Evolutionary conservation across 371 early-diverging fungal species (phyloP).

Genomic region (Rhizopus arrhizus): DNA sequence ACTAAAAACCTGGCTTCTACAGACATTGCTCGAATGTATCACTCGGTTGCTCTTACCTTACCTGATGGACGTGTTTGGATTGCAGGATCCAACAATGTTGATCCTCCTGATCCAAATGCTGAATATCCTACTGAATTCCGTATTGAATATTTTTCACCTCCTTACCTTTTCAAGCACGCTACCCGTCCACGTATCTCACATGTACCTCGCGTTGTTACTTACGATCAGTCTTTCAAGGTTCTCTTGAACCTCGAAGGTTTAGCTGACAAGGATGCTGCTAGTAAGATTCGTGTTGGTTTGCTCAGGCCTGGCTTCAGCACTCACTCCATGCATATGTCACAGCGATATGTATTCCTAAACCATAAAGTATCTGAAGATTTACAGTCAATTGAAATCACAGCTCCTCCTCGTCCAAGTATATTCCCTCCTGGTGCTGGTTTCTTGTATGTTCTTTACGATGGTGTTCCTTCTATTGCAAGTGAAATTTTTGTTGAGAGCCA

Average conservation of each 20-base stretch:
- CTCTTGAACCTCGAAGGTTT: conserved; percentile 37
- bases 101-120: conserved; percentile 47
- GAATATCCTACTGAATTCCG: conserved; percentile 64
- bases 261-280: conserved; percentile 30
- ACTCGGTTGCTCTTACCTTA: conserved; percentile 63
- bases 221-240: conserved; percentile 41
- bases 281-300: conserved; percentile 43
- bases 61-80: conserved; percentile 59
- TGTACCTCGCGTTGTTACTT: conserved; percentile 48
- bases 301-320: conserved; percentile 63
- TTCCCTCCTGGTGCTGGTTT: conserved; percentile 66
- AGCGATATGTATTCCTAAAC: conserved; percentile 50
- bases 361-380: conserved; percentile 31
- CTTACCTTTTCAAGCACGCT: conserved; percentile 51
- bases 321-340: conserved; percentile 69
- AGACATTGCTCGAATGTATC: conserved; percentile 70
- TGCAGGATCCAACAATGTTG: conserved; percentile 52
- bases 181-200: conserved; percentile 51
- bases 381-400: conserved; percentile 43
- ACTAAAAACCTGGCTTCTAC: conserved; percentile 46
- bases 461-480: conserved; percentile 54
- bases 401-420: conserved; percentile 60
- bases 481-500: conserved; percentile 41
- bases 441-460: conserved; percentile 60
- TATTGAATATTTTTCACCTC: conserved; percentile 65